Base-by-base conservation (phyloP, 1,139 yeast genomes). In the Yamadazyma friedrichii region DNA sequence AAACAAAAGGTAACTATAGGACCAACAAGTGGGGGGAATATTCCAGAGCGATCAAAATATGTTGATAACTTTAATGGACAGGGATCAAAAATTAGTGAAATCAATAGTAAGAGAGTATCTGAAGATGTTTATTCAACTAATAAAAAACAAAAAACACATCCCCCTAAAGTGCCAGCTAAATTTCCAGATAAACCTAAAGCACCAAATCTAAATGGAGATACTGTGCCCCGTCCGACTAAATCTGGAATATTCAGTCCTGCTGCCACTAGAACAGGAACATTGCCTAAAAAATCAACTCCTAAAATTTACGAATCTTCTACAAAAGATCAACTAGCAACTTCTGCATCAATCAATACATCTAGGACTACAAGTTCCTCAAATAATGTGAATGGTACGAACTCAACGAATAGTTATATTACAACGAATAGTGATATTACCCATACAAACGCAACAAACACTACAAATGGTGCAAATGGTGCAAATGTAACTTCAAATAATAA, bases 281-380 rank as follows among this genome's bases (percentile, higher is more conserved):
- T 27, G n/a, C 30, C 29, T n/a, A 22, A 22, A n/a, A 34, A 34
- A 15, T 8, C 24, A 4, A 33, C 22, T 15, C 36, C 36, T 5
- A 34, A 24, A 17, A 34, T 34, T 10, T 34, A 34, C 16, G 15
- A 24, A 17, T 12, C 27, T 9, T 12, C 25, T 17, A 22, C 16
- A 13, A 10, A 17, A 13, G 27, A n/a, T n/a, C n/a, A n/a, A n/a
- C n/a, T 26, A 20, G 15, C 11, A 33, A 15, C 27, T 13, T 20
- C 24, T 20, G 24, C 24, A 20, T 20, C 24, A 8, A n/a, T n/a
- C n/a, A n/a, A n/a, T n/a, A n/a, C n/a, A n/a, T n/a, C n/a, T n/a
- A n/a, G n/a, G n/a, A n/a, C n/a, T n/a, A n/a, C n/a, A n/a, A n/a
- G n/a, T n/a, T n/a, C n/a, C n/a, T n/a, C n/a, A n/a, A n/a, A n/a